These are phyloP conservation scores for Yarrowia keelungensis DNA, from an alignment of 805 yeast species.

Conservation along the genomic window DNA sequence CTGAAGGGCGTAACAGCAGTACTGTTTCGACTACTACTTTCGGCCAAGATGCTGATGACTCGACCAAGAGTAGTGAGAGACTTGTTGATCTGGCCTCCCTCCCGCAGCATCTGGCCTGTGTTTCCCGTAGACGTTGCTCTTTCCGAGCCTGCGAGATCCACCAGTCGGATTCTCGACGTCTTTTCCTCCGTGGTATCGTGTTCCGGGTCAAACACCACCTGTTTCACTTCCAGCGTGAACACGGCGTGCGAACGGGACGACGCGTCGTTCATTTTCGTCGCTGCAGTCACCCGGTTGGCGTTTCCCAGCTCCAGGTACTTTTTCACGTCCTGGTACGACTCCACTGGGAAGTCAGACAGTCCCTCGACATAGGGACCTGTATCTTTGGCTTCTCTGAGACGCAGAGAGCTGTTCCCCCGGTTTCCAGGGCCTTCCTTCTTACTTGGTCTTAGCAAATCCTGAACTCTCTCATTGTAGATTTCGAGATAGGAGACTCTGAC, in stretches of 20 bases:
- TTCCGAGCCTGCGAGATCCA: constrained; percentile 87
- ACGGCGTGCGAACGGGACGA: constrained; percentile 87
- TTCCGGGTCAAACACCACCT: constrained; percentile 54
- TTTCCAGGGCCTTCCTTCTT: constrained; percentile 25
- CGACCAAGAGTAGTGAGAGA: constrained; percentile 81
- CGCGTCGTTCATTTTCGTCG: constrained; percentile 73
- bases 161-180: constrained; percentile 68
- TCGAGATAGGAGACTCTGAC: constrained; percentile 70
- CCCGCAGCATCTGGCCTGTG: constrained; percentile 63
- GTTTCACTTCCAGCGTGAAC: constrained; percentile 66
- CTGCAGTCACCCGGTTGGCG: constrained; percentile 66
- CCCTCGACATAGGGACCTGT: constrained; percentile 78
- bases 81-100: constrained; percentile 79
- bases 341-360: constrained; percentile 60
- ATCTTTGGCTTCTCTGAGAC: constrained; percentile 69
- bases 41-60: constrained; percentile 62
- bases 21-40: constrained; percentile 42
- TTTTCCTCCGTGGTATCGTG: constrained; percentile 54
- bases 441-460: constrained; percentile 59
- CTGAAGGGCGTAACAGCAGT: constrained; percentile 65
- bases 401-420: constrained; percentile 48
- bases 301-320: constrained; percentile 60
- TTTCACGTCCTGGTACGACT: constrained; percentile 58
- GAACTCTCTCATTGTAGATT: constrained; percentile 77
- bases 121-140: constrained; percentile 68